Conservation (phyloP, 352 stramenopile genomes). For the Globisporangium middletonii region DNA sequence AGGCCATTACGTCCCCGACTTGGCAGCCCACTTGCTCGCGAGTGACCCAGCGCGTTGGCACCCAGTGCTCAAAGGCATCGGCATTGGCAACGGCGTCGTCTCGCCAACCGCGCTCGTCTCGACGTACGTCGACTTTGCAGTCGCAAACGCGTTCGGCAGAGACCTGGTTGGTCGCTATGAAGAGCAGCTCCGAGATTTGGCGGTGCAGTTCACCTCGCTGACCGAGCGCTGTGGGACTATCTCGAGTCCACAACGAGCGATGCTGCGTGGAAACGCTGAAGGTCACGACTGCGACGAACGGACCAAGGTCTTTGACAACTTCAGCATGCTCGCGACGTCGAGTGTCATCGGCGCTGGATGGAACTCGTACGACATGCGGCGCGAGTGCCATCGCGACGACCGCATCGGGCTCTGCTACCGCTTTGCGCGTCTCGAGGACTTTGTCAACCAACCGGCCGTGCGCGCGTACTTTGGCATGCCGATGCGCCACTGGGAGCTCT, state of each 20-base stretch:
- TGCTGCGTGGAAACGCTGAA: background rate
- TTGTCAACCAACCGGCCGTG: constrained; percentile 39
- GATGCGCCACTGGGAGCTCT: constrained; percentile 38
- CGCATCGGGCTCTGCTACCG: constrained; percentile 51
- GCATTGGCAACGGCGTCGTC: constrained; percentile 74
- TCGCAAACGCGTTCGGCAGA: constrained; percentile 31
- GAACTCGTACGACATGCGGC: constrained; percentile 73
- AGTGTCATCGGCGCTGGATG: constrained; percentile 18
- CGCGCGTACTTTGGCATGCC: constrained; percentile 42
- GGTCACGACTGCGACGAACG: constrained; percentile 20
- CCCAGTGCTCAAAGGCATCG: constrained; percentile 70
- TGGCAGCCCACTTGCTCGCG: constrained; percentile 72
- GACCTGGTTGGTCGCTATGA: constrained; percentile 26
- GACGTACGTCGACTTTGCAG: constrained; percentile 46
- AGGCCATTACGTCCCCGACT: constrained; percentile 93
- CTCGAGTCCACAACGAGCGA: background rate
- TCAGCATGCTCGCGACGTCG: constrained; percentile 11
- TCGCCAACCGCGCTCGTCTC: constrained; percentile 41
- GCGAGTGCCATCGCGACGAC: constrained; percentile 42
- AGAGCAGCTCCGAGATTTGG: constrained; percentile 3
- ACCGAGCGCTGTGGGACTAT: constrained; percentile 8
- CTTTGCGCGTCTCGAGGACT: constrained; percentile 48
- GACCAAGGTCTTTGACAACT: constrained; percentile 7
- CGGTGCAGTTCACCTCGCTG: constrained; percentile 17
- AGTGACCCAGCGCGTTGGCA: constrained; percentile 20